A percentile compares a stretch with the other conserved stretches of the same genome.
Conservation (phyloP, 2,329 filamentous ascomycete genomes). For the Aureobasidium sp. region DNA sequence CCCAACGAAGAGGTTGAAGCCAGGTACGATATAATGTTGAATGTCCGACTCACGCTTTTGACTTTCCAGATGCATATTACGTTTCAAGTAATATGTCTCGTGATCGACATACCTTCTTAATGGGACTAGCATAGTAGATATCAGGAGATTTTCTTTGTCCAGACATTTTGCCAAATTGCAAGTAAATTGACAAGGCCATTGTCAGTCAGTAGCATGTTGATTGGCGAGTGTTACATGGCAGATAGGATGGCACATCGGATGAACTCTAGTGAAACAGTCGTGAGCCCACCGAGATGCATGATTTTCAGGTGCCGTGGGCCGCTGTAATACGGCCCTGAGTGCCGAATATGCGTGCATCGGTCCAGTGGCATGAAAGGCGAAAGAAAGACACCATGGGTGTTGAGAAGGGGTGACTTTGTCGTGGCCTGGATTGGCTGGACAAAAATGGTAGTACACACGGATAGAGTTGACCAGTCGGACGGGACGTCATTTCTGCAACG, state of each 20-base stretch:
- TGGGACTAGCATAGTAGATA: not conserved
- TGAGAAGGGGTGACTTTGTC: conserved; percentile 2
- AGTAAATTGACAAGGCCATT: not conserved
- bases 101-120: not conserved
- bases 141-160: not conserved
- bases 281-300: not conserved
- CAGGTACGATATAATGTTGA: not conserved
- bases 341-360: not conserved
- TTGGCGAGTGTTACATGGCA: not conserved
- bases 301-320: not conserved
- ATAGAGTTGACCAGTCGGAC: not conserved
- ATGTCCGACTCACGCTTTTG: not conserved
- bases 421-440: conserved; percentile 3
- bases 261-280: not conserved
- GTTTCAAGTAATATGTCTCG: not conserved
- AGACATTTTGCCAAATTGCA: too few species aligned
- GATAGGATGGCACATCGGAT: not conserved
- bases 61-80: not conserved
- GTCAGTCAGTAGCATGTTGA: not conserved
- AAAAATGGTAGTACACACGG: not conserved
- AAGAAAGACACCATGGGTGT: not conserved
- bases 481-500: conserved; percentile 7
- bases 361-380: not conserved
- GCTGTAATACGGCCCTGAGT: not conserved
- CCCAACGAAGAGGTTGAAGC: not conserved